These are phyloP conservation scores for Botryotinia convoluta DNA, from an alignment of 2,329 filamentous ascomycete genomes.

Conservation along the genomic window DNA sequence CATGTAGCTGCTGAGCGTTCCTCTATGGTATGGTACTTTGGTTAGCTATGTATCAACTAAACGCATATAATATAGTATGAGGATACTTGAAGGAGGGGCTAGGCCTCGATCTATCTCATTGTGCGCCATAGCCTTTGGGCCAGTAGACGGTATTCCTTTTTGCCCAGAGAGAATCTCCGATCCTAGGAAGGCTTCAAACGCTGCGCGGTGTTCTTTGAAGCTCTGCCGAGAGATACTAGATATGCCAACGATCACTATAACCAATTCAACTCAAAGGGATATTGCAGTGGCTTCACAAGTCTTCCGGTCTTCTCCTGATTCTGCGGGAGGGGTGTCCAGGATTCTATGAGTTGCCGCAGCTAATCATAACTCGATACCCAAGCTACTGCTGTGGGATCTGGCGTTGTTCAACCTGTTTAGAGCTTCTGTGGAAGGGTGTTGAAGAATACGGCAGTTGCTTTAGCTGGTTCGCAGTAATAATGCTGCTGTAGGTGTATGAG, in stretches of 20 bases:
- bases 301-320: not conserved
- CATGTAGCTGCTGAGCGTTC: not conserved
- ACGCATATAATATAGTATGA: not conserved
- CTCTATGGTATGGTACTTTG: not conserved
- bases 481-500: not conserved
- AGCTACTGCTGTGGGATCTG: not conserved
- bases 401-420: not conserved
- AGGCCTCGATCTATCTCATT: not conserved
- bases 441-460: not conserved
- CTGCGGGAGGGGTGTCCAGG: not conserved
- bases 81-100: not conserved
- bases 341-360: not conserved
- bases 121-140: not conserved
- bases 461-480: not conserved
- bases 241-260: no score
- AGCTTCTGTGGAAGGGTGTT: not conserved
- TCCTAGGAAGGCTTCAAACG: not conserved
- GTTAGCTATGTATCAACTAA: not conserved
- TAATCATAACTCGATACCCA: not conserved
- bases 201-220: not conserved
- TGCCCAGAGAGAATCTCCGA: not conserved
- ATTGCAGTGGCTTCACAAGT: not conserved
- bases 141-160: not conserved
- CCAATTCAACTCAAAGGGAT: not conserved
- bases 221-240: no score